Base-by-base conservation (phyloP, 371 early-diverging fungal species). In the Rozella allomycis region DNA sequence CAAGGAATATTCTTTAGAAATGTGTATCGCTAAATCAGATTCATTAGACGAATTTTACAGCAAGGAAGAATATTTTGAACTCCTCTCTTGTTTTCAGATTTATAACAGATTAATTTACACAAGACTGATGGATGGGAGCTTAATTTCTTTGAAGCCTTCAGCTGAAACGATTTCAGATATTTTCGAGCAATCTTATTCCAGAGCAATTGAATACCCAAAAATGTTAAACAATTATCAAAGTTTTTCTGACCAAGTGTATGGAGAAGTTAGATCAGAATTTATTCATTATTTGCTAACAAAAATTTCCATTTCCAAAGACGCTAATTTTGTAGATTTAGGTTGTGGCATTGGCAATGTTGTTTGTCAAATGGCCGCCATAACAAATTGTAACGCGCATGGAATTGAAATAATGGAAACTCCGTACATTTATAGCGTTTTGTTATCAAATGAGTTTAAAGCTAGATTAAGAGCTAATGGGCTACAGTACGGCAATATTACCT, bases 291-390 rank as follows among this genome's bases (percentile, higher is more conserved):
- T 93, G 23, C 78, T 90, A 33, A 45, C 62, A 23, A 56, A 67
- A 35, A 67, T 79, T n/a, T 52, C 53, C 11, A 48, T 87, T 12
- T 50, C 51, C 25, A 52, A 68, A 4, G 52, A 55, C 10, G 68
- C 72, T 30, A 65, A 70, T 7, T 93, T 90, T 60, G 55, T 90
- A 39, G 94, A 93, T 49, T 53, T 93, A 40, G 90, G 91, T 0
- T 77, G 78, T 40, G 82, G 94, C 9, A 84, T 87, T 47, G 94
- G 90, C 11, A 88, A 90, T 48, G 88, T 88, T 4, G 85, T 88
- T 11, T 53, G 88, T 20, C 94, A 93, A 48, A 79, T 87, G 3
- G 87, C 84, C 3, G 78, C 83, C 5, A 72, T 85, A 35, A 68
- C 74, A 2, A 75, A 80, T 3, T 82, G 84, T 44, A 67, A 70